These are phyloP conservation scores for Heliocybe sulcata DNA, from an alignment of 1,284 basidiomycete species.

Conservation along the genomic window DNA sequence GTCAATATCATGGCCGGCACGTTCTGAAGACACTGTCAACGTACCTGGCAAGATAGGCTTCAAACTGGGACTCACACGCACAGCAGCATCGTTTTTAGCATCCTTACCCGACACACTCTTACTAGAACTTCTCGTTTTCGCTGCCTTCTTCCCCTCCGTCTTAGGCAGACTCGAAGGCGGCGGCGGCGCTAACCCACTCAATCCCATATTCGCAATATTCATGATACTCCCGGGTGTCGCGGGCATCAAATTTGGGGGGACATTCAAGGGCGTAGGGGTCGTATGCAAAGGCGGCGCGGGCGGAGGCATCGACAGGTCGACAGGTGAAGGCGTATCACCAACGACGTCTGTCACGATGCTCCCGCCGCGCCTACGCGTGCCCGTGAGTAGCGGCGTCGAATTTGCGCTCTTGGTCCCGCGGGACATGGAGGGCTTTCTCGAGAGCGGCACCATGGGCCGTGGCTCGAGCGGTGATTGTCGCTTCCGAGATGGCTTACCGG, in stretches of 20 bases:
- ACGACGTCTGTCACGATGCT: conserved; percentile 21
- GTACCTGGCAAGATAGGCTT: conserved; percentile 68
- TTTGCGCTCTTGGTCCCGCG: conserved; percentile 25
- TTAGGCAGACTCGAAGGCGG: conserved; percentile 17
- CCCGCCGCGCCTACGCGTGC: conserved; percentile 8
- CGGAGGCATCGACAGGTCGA: conserved; percentile 80
- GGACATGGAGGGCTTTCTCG: conserved; percentile 29
- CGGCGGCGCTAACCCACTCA: conserved; percentile 32
- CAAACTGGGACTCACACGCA: conserved; percentile 38
- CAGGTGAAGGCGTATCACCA: conserved; percentile 70
- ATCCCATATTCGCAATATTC: conserved; percentile 65
- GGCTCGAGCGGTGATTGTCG: conserved; percentile 34
- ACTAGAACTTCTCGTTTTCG: conserved; percentile 11
- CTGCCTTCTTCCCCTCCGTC: conserved; percentile 12
- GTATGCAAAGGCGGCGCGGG: conserved; percentile 41
- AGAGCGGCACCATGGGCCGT: conserved; percentile 40
- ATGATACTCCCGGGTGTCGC: conserved; percentile 85
- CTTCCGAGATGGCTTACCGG: neutral
- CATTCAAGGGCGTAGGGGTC: conserved; percentile 65
- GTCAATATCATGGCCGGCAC: neutral
- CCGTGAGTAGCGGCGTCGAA: neutral
- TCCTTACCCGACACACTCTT: neutral
- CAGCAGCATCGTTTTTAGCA: conserved; percentile 20
- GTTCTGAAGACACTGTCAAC: conserved; percentile 10
- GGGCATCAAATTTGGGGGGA: conserved; percentile 52